Base-by-base conservation (phyloP, 768 basidiomycete species). In the Mrakia blollopis region DNA sequence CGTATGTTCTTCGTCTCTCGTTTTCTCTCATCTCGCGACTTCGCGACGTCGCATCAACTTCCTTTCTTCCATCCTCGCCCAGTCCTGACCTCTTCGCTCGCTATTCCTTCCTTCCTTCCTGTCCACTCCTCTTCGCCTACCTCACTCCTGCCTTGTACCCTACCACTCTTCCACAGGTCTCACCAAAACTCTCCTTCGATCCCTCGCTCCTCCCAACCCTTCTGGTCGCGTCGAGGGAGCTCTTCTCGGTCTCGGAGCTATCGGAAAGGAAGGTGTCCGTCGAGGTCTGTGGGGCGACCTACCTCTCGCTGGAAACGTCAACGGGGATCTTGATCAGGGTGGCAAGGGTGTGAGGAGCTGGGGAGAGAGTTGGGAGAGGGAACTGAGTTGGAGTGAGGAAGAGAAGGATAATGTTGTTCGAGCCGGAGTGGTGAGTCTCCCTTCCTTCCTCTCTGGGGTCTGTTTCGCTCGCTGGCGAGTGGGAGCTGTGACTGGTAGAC, bases 121-220 rank as follows among this genome's bases (percentile, higher is more conserved):
- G n/a, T n/a, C n/a, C n/a, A n/a, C n/a, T n/a, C n/a, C n/a, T n/a
- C n/a, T n/a, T n/a, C n/a, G n/a, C n/a, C n/a, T n/a, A n/a, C n/a
- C n/a, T n/a, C n/a, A n/a, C n/a, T n/a, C n/a, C n/a, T n/a, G 25
- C 23, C 6, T 10, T 23, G 23, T 23, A 2, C 52, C 21, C 25
- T 90, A 90, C 79, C 92, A 93, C 80, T 90, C 91, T 0, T 91
- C 91, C n/a, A 90, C 92, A 39, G 91, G 96, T 21, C 91, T 98
- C 68, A 92, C 94, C 87, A 97, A 97, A 83, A 97, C 96, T 0
- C 89, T 98, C 4, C 87, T 97, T 5, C 87, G 94, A 16, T 93
- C 94, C 0, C 88, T 98, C 2, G 87, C 93, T 89, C 89, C 77
- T 0, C 80, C 80, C 52, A 50, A 54, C 69, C 61, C 75, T 23